Evolutionary conservation across 2,329 filamentous ascomycete genomes (phyloP), one percentile per base, ranked within the genome.

Genomic region (Botryotinia globosa): DNA sequence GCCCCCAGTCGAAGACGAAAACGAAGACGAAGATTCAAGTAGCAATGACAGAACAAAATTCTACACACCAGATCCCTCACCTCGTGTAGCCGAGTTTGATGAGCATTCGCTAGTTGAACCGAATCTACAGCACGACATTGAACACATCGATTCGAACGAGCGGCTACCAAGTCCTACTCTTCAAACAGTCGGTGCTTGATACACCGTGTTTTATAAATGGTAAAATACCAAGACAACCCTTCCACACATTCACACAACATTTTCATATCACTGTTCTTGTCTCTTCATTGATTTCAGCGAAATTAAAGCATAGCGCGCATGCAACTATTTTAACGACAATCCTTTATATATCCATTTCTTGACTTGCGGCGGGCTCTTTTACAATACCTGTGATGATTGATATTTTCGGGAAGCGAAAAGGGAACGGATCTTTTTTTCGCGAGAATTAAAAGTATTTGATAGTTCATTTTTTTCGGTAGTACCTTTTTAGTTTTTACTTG

Each of bases 1-100:
- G 29, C 85, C 87, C 16, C 85, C 87, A 51, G 85, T 86, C 73
- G 80, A 81, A 34, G 78, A 81, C 64, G 80, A 77, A 14, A 77
- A 75, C 37, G 75, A 77, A 22, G 72, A 74, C 7, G 72, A 71
- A 37, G 51, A 72, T 32, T 67, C 72, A 71, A 42, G 68, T 44
- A 72, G 73, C 59, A 76, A 75, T 29, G 67, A 45, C 2, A 62
- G 34, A 62, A 58, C 37, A 8, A 71, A 51, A 34, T 71, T 71
- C 48, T 71, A 71, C 69, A 80, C 80, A 12, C 80, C 80, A 54
- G 44, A 54, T 25, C 37, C 44, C 25, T 59, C 59, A 32, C 42
- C 62, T 45, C 45, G n/a, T 20, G 61, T 9, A 42, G 29, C 32
- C n/a, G 69, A 66, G 25, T 68, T 68, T 12, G 48, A 68, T 44